Evolutionary conservation across 2,329 filamentous ascomycete species (phyloP).

Genomic region (Pseudogymnoascus sp.): DNA sequence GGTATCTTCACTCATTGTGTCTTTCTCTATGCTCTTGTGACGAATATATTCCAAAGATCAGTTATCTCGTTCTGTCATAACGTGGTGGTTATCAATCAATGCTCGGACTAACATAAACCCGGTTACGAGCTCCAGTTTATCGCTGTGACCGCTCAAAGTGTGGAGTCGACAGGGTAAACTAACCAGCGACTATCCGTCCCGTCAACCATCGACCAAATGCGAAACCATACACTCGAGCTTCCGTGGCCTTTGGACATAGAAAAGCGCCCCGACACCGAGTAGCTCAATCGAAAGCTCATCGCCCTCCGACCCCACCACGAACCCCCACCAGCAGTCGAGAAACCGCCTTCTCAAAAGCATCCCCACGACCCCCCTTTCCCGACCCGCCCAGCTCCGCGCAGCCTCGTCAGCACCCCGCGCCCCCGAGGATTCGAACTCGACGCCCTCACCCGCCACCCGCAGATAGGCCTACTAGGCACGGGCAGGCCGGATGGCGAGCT

Average conservation of each 20-base stretch:
- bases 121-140: slow-evolving; percentile 2
- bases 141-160: background rate
- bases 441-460: background rate
- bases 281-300: background rate
- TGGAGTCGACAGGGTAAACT: slow-evolving; percentile 6
- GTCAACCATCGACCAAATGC: slow-evolving; percentile 5
- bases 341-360: background rate
- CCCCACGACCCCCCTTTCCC: background rate
- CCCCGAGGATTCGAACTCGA: background rate
- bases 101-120: slow-evolving; percentile 1
- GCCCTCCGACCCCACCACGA: background rate
- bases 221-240: background rate
- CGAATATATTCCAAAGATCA: background rate
- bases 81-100: background rate
- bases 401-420: background rate
- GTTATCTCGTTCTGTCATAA: background rate
- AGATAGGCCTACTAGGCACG: slow-evolving; percentile 1
- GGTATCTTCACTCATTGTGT: slow-evolving; percentile 4
- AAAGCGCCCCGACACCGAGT: background rate
- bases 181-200: slow-evolving; percentile 6
- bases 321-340: background rate
- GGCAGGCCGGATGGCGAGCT: slow-evolving; percentile 23
- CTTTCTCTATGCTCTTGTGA: background rate
- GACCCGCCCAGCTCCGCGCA: background rate
- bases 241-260: background rate